phyloP scores from a whole-genome alignment of 2,329 filamentous ascomycete genomes.

The Botrytis medusae region DNA sequence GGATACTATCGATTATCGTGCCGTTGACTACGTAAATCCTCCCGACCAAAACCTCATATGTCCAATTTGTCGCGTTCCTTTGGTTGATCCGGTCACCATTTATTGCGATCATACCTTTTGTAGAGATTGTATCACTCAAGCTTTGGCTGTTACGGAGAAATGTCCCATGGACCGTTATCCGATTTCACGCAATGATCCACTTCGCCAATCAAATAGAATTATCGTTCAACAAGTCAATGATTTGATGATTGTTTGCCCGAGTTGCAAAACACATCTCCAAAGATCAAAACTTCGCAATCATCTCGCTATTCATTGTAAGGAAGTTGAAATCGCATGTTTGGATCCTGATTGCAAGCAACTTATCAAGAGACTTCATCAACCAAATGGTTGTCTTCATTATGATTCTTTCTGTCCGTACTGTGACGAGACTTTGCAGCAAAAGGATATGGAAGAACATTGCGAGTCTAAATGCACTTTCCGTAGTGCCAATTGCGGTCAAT shows the following conservation, averaged over 20 bases:
- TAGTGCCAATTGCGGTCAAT: conserved; percentile 33
- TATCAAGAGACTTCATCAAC: conserved; percentile 51
- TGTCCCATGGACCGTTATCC: conserved; percentile 61
- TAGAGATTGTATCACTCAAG: conserved; percentile 52
- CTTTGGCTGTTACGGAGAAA: conserved; percentile 44
- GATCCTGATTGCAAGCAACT: conserved; percentile 48
- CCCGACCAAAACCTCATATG: conserved; percentile 44
- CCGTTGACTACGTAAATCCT: conserved; percentile 40
- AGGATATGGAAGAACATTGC: conserved; percentile 49
- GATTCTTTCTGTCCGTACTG: conserved; percentile 55
- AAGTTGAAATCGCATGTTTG: conserved; percentile 56
- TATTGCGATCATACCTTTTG: conserved; percentile 67
- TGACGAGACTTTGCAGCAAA: conserved; percentile 46
- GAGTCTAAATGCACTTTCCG: conserved; percentile 48
- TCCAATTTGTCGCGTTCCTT: conserved; percentile 56
- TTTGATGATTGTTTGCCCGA: conserved; percentile 59
- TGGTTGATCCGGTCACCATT: conserved; percentile 61
- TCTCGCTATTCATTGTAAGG: conserved; percentile 56
- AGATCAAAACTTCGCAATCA: conserved; percentile 58
- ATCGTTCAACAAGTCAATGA: conserved; percentile 61
- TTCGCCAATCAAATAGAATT: conserved; percentile 43
- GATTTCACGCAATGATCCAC: conserved; percentile 40
- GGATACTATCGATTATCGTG: conserved; percentile 39
- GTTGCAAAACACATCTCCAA: conserved; percentile 52
- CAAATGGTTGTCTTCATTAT: conserved; percentile 56